Evolutionary conservation across 2,329 filamentous ascomycete genomes (phyloP).

Genomic region (Alternaria postmessia): DNA sequence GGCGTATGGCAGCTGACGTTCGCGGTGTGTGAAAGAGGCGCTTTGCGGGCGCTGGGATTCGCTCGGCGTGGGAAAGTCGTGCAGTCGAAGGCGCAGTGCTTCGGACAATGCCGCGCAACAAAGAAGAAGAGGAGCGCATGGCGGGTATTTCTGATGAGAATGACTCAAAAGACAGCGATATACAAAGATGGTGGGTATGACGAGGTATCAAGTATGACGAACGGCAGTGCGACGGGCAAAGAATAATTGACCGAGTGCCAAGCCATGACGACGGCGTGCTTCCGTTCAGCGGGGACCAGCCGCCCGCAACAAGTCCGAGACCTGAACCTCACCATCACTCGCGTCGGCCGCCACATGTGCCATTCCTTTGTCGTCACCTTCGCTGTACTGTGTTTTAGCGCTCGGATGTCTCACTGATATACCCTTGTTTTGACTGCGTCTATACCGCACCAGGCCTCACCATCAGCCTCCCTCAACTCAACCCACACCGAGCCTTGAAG

Average conservation of each 20-base stretch:
- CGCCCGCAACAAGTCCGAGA: constrained; percentile 9
- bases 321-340: constrained; percentile 4
- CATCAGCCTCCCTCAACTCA: constrained; percentile 6
- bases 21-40: constrained; percentile 41
- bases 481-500: background rate
- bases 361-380: background rate
- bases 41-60: constrained; percentile 36
- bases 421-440: background rate
- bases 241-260: constrained; percentile 19
- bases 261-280: constrained; percentile 24
- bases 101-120: constrained; percentile 36
- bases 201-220: constrained; percentile 1
- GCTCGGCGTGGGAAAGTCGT: constrained; percentile 22
- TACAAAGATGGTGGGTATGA: background rate
- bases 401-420: background rate
- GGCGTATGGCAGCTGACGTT: constrained; percentile 34
- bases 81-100: constrained; percentile 24
- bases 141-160: background rate
- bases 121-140: constrained; percentile 37
- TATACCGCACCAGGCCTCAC: background rate
- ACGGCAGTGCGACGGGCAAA: constrained; percentile 9
- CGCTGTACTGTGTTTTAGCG: background rate
- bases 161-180: background rate
- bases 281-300: constrained; percentile 8
- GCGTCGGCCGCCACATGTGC: background rate